These are phyloP conservation scores for Thielaviopsis punctulata DNA, from an alignment of 2,329 filamentous ascomycete genomes.

Conservation along the genomic window DNA sequence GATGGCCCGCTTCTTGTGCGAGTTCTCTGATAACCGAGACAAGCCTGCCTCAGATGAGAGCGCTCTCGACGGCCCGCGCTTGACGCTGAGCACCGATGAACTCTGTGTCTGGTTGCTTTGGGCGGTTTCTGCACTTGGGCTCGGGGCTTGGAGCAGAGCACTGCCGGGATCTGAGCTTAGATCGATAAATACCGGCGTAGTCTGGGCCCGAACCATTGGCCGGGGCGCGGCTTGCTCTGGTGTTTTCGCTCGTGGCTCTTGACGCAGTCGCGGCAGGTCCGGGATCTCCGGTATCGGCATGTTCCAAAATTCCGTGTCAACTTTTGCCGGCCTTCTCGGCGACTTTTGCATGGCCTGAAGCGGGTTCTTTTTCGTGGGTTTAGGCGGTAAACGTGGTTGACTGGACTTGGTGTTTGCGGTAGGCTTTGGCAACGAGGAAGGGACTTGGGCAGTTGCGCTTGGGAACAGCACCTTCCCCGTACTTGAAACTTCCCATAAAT, in stretches of 20 bases:
- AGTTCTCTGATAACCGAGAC: neutral
- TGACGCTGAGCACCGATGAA: neutral
- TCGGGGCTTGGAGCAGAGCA: neutral
- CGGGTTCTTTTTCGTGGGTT: no score
- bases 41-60: neutral
- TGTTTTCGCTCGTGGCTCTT: neutral
- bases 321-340: neutral
- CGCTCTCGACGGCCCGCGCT: neutral
- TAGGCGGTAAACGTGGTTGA: no score
- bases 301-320: neutral
- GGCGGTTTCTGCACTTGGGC: neutral
- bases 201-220: neutral
- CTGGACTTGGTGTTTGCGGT: no score
- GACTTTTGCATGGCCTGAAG: neutral
- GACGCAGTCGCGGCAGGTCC: neutral
- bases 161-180: neutral
- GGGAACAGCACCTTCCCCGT: neutral
- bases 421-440: neutral
- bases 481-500: conserved; percentile 5
- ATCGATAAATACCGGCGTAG: neutral
- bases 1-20: conserved; percentile 1
- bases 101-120: neutral
- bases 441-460: conserved; percentile 1
- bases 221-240: neutral
- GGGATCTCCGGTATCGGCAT: neutral